These are phyloP conservation scores for Syzygium aromaticum DNA, from an alignment of 345 rosid genomes.

Conservation along the genomic window DNA sequence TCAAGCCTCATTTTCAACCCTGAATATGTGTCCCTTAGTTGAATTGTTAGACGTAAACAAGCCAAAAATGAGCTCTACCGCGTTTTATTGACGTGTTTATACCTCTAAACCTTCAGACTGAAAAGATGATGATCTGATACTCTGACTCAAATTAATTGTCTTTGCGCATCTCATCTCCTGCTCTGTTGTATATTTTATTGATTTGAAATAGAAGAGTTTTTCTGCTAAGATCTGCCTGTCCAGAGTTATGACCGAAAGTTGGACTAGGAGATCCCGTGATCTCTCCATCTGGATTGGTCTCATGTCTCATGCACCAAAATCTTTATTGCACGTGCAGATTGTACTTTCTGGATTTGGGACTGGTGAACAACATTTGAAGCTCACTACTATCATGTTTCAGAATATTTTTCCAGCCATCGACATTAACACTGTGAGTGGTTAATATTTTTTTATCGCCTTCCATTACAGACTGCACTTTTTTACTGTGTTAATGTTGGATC, in stretches of 20 bases:
- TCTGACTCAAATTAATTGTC: not conserved
- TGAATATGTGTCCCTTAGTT: not conserved
- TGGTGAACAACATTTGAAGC: conserved; percentile 82
- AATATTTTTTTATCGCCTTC: not conserved
- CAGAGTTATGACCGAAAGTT: not conserved
- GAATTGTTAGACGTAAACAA: not conserved
- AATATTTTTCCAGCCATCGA: conserved; percentile 94
- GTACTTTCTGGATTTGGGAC: conserved; percentile 90
- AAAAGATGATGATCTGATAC: not conserved
- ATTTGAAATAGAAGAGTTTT: not conserved
- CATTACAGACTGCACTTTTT: not conserved
- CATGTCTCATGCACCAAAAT: not conserved
- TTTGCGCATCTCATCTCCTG: not conserved
- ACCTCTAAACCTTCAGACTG: not conserved
- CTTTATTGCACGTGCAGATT: conserved; percentile 34
- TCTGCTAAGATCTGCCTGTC: not conserved
- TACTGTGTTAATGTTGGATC: conserved; percentile 9
- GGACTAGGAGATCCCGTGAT: not conserved
- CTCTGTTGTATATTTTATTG: not conserved
- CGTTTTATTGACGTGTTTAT: not conserved
- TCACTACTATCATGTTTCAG: conserved; percentile 84
- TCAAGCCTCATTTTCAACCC: not conserved
- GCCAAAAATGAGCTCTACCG: not conserved
- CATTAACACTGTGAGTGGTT: conserved; percentile 69
- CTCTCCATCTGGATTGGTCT: not conserved